These are phyloP conservation scores for Lentinula aciculospora DNA, from an alignment of 768 basidiomycete genomes.

Conservation along the genomic window DNA sequence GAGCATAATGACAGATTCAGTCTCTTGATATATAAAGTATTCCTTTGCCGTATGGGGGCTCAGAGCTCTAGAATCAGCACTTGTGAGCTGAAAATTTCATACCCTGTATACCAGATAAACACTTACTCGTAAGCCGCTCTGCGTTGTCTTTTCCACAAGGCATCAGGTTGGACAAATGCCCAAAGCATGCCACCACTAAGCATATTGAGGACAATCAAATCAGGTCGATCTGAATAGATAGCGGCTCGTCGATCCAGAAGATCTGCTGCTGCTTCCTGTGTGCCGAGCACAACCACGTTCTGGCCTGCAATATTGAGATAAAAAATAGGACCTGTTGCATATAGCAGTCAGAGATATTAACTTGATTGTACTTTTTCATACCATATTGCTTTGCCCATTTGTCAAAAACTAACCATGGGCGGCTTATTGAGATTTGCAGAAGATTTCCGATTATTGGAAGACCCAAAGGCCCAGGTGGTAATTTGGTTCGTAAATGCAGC, in stretches of 20 bases:
- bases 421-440: slow-evolving; percentile 20
- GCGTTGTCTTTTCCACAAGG: background rate
- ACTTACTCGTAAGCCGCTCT: slow-evolving; percentile 18
- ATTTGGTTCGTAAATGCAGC: background rate
- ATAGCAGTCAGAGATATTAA: background rate
- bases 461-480: slow-evolving; percentile 32
- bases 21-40: background rate
- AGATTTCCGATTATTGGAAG: slow-evolving; percentile 33
- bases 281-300: background rate
- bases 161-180: background rate
- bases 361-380: slow-evolving; percentile 4
- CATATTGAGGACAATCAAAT: background rate
- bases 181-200: background rate
- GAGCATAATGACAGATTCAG: background rate
- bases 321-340: slow-evolving; percentile 2
- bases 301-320: background rate
- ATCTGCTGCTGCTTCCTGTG: slow-evolving; percentile 2
- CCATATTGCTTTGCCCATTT: slow-evolving; percentile 29
- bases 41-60: background rate
- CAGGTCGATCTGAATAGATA: background rate
- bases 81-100: background rate
- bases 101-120: background rate
- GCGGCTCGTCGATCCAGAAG: background rate
- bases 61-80: background rate
- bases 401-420: slow-evolving; percentile 22